These are phyloP conservation scores for Ceratocystiopsis minuta DNA, from an alignment of 2,329 filamentous ascomycete species.

Conservation along the genomic window DNA sequence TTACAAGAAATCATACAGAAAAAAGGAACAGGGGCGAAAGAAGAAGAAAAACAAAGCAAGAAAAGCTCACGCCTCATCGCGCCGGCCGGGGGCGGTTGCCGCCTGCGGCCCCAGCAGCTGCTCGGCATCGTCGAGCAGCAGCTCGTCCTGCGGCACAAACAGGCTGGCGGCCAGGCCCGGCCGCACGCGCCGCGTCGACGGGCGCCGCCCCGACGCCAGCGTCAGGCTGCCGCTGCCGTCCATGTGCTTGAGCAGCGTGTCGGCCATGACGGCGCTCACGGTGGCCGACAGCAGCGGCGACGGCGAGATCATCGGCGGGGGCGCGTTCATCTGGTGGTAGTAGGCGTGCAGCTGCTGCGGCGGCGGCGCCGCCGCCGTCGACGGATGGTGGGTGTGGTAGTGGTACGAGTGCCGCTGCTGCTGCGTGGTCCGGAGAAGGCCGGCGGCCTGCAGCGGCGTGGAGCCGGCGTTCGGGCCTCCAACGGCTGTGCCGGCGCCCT, in stretches of 20 bases:
- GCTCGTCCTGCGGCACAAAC: constrained; percentile 30
- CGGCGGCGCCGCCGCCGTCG: not conserved
- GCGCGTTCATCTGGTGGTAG: constrained; percentile 15
- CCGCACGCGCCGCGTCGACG: constrained; percentile 28
- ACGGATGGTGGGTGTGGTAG: constrained; percentile 9
- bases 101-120: constrained; percentile 1
- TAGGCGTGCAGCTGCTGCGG: not conserved
- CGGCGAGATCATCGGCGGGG: constrained; percentile 34
- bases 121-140: constrained; percentile 12
- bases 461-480: constrained; percentile 4
- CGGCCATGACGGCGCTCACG: constrained; percentile 38
- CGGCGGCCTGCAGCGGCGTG: constrained; percentile 8
- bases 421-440: constrained; percentile 2
- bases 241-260: constrained; percentile 29
- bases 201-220: constrained; percentile 19
- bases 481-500: no score
- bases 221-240: constrained; percentile 11
- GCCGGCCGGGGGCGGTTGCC: no score
- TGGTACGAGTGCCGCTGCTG: not conserved
- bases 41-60: not conserved
- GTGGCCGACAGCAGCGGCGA: constrained; percentile 39
- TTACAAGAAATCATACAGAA: not conserved
- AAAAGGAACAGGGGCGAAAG: not conserved
- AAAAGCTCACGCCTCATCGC: not conserved
- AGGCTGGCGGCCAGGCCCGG: constrained; percentile 35